Evolutionary conservation across 2,329 filamentous ascomycete species (phyloP), one percentile per base, ranked within the genome.

Genomic region (Alternaria sp.): DNA sequence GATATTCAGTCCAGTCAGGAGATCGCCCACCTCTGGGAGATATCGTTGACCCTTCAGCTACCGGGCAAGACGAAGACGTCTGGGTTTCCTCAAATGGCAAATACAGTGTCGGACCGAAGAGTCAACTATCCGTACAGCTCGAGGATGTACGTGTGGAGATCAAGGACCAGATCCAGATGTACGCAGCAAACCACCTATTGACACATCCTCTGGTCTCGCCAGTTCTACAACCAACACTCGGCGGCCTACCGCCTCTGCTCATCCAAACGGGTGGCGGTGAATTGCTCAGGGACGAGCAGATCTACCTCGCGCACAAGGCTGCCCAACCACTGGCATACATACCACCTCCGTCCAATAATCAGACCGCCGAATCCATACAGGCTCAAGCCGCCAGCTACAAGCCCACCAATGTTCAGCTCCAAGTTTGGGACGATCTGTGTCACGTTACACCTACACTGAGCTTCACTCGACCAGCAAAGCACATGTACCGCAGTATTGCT

Each of bases 391-490:
- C 90, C 28, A 88, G 85, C 63, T 96, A 92, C 78, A 87, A 88
- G 59, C 92, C 93, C 0, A 99, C 95, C 0, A 88, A 97, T 69
- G 94, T 98, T 0, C 93, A 97, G 75, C 85, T 99, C 2, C 95
- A 98, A 76, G 90, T 98, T 2, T 98, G 94, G 94, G 94, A 98
- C 59, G 92, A 97, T 70, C 82, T 98, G 3, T 98, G 95, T 72
- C 94, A 98, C 74, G 94, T 97, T 6, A 90, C 91, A 0, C 92
- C 94, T 1, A 97, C 94, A 0, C 84, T 98, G n/a, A 97, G 92
- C 71, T 98, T 97, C 77, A 98, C 94, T 0, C 87, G 90, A n/a
- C 95, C 95, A 0, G 95, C 94, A 46, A 98, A 98, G 77, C 92
- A 91, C 80, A 97, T 98, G 93, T 98, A 93, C 76, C 87, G 94